These are phyloP conservation scores for Didymella segeticola DNA, from an alignment of 2,329 filamentous ascomycete genomes.

Conservation along the genomic window DNA sequence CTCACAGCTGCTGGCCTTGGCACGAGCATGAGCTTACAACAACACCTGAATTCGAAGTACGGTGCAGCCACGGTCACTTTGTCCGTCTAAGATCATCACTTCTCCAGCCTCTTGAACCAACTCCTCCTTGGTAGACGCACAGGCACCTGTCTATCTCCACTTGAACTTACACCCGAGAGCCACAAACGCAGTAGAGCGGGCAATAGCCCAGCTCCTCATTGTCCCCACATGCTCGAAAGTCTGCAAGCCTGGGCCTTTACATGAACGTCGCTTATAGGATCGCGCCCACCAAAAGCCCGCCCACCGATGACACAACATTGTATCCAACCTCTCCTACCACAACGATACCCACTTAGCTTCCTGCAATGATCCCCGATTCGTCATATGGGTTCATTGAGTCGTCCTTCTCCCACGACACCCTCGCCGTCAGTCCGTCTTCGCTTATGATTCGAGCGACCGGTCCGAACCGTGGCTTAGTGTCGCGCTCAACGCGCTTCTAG, in stretches of 20 bases:
- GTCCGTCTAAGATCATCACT: background rate
- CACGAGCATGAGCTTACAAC: background rate
- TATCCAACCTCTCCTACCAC: background rate
- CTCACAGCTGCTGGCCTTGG: background rate
- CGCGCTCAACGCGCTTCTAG: background rate
- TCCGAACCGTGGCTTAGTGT: background rate
- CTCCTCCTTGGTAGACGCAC: background rate
- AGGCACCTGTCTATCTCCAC: background rate
- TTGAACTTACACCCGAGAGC: background rate
- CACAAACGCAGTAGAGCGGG: background rate
- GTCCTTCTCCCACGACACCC: no score
- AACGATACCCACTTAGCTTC: background rate
- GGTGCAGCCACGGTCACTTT: background rate
- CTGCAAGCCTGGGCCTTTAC: background rate
- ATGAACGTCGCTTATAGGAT: background rate
- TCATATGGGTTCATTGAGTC: background rate
- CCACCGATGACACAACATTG: background rate
- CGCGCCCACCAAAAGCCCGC: background rate
- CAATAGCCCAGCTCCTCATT: background rate
- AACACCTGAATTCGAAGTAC: background rate
- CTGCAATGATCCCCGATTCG: background rate
- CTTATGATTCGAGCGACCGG: background rate
- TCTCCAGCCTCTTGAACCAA: background rate
- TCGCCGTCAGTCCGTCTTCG: background rate
- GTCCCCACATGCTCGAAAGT: background rate